Evolutionary conservation across 139 green algal species (phyloP).

Genomic region (Micractinium sp.): DNA sequence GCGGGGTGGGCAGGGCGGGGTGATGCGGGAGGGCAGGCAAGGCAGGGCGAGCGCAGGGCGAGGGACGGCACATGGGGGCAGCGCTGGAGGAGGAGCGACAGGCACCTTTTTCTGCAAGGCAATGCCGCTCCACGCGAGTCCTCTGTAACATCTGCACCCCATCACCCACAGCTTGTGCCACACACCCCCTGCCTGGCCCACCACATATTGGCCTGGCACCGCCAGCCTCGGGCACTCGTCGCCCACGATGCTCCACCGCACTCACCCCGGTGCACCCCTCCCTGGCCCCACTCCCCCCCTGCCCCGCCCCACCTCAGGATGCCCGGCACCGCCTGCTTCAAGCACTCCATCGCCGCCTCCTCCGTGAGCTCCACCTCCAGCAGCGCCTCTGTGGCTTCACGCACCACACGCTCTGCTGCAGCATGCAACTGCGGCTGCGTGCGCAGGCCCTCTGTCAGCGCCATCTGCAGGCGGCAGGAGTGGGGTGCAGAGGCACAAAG

Average conservation of each 20-base stretch:
- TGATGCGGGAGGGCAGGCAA: neutral
- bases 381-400: conserved; percentile 55
- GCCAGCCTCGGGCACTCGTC: no score
- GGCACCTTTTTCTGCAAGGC: neutral
- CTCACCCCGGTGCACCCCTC: neutral
- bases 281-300: neutral
- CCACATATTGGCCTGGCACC: no score
- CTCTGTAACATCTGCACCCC: no score
- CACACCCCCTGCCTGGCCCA: no score
- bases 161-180: no score
- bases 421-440: conserved; percentile 11
- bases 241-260: no score
- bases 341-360: conserved; percentile 35
- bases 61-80: neutral
- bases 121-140: no score
- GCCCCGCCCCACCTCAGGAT: conserved; percentile 25
- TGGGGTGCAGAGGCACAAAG: neutral
- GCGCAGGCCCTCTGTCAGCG: conserved; percentile 34
- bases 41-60: neutral
- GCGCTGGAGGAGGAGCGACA: neutral
- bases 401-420: conserved; percentile 38
- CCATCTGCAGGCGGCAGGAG: conserved; percentile 1
- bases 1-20: neutral
- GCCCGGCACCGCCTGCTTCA: conserved; percentile 37
- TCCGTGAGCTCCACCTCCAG: conserved; percentile 69